Base-by-base conservation (phyloP, 1,284 basidiomycete genomes). In the Ustilago lituana region DNA sequence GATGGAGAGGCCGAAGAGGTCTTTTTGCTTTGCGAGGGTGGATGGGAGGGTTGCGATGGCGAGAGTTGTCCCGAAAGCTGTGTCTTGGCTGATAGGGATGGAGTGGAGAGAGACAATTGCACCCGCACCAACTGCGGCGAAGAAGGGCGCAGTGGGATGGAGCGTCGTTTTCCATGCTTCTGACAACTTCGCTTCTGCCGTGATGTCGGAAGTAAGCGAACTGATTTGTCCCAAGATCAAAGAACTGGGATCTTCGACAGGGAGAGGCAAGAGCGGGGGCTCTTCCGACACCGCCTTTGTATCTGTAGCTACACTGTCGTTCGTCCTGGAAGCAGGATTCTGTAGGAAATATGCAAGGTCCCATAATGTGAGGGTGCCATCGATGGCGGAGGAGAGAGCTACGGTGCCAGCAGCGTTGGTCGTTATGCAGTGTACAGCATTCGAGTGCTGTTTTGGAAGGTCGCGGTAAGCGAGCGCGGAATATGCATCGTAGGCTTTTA, bases 351-450 rank as follows among this genome's bases (percentile, higher is more conserved):
- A 31, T 12, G 27, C 39, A 8, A 66, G 23, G 22, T 62, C 48
- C 71, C 71, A 73, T 0, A 66, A 19, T 5, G 65, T 49, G 15
- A 73, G 29, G 8, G 47, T 48, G 8, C 71, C 71, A n/a, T 69
- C 66, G 12, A 70, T 59, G 4, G 51, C 37, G 6, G 43, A 60
- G 1, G 69, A 59, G 2, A 72, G 60, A 1, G 47, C 56, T 3
- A 32, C n/a, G 2, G 31, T 27, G 2, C 43, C 49, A 4, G 37
- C n/a, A 23, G 20, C 35, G 26, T 64, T 54, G 17, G 54, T 32
- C 8, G 46, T 37, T 26, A 73, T 52, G 36, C 57, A 61, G 39
- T 60, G 52, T 1, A 73, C 57, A n/a, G 61, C 60, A 15, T 56
- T 65, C 9, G 8, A 7, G 31, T 73, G 70, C 4, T 48, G 23